Evolutionary conservation across 768 basidiomycete genomes (phyloP).

Genomic region (Russula olivacea): DNA sequence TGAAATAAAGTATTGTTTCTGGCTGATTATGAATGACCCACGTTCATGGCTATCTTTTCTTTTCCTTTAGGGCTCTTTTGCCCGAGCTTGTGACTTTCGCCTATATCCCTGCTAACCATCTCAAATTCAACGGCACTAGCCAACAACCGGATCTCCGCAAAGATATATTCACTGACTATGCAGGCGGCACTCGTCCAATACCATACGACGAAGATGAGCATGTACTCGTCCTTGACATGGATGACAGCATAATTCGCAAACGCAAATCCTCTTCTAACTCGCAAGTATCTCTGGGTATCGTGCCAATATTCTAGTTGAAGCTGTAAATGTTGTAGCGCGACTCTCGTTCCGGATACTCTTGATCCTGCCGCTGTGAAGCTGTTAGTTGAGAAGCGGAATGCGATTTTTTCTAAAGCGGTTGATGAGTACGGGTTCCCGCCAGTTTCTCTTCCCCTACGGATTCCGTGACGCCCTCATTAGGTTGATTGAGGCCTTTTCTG

Average conservation of each 20-base stretch:
- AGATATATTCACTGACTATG: constrained; percentile 6
- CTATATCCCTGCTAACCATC: constrained; percentile 61
- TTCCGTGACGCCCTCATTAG: constrained; percentile 34
- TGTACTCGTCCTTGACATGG: constrained; percentile 48
- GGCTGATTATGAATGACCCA: not conserved
- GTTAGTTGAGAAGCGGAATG: constrained; percentile 23
- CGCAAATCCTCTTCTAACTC: not conserved
- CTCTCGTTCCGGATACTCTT: constrained; percentile 16
- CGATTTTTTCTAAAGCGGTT: constrained; percentile 38
- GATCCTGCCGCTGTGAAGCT: constrained; percentile 17
- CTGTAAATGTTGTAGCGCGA: constrained; percentile 3
- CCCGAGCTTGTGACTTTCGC: constrained; percentile 79
- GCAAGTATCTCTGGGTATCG: constrained; percentile 10
- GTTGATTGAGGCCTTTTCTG: constrained; percentile 48
- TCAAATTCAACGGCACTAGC: constrained; percentile 48
- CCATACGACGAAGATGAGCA: constrained; percentile 39
- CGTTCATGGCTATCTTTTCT: not conserved
- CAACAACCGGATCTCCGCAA: constrained; percentile 34
- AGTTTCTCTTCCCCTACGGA: constrained; percentile 27
- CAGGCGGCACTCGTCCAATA: constrained; percentile 26
- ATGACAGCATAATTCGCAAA: constrained; percentile 34
- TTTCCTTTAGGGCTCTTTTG: constrained; percentile 56
- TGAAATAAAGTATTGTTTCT: constrained; percentile 64
- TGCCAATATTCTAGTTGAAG: not conserved
- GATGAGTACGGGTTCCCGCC: constrained; percentile 40